Evolutionary conservation across 2,329 filamentous ascomycete species (phyloP), one percentile per base, ranked within the genome.

Genomic region (Phyllosticta citribraziliensis): DNA sequence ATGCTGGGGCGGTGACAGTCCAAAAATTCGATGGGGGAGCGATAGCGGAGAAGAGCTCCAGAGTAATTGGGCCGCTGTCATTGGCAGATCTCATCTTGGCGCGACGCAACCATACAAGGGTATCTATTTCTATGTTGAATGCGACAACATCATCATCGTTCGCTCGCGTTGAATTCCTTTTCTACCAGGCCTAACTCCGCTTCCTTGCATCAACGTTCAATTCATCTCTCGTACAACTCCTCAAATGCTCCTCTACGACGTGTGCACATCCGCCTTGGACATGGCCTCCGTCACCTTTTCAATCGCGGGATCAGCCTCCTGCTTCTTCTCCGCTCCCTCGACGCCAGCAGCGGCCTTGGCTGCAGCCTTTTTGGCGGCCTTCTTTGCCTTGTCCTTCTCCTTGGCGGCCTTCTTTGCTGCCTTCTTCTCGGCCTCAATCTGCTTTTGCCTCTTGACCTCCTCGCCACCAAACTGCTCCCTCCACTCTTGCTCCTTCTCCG

Each of bases 401-500:
- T 90, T 85, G 66, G 88, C 83, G 2, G 82, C 84, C 73, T 86
- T 84, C 59, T 82, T 77, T 2, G 79, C 79, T 0, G 77, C 78
- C 50, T 77, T 78, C 66, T 81, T 78, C 25, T 80, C 76, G 9
- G 73, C 73, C 64, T 73, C 75, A 54, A 75, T 86, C 68, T 88
- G 88, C 69, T 87, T 87, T 51, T 85, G 79, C 65, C 89, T 85
- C 67, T 87, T 80, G 40, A 81, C 80, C 69, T 86, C 84, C 20
- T 81, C 83, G 6, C 86, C 86, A 57, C 86, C 86, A 67, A 86
- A 96, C 66, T 83, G 82, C 64, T 88, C 84, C 62, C 88, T 85
- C 91, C 91, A 96, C 72, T 93, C 88, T 57, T 88, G 84, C 55
- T 88, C 85, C 78, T 92, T 93, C 73, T 89, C 86, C 10, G 87